Evolutionary conservation across 257 asterid species (phyloP).

Genomic region (Thymus quinquecostatus): DNA sequence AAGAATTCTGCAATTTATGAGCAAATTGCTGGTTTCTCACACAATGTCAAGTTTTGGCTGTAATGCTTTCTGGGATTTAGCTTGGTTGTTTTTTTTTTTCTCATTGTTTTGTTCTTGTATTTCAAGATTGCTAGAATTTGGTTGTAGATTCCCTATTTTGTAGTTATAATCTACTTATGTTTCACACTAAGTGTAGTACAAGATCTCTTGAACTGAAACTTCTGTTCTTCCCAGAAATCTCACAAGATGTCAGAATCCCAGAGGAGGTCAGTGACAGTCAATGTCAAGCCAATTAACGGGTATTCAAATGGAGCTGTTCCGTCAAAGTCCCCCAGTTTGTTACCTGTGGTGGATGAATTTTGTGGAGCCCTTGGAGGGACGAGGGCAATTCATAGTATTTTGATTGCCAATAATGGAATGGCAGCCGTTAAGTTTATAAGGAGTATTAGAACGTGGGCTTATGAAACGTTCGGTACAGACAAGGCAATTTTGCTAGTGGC

Average conservation of each 20-base stretch:
- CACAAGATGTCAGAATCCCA: conserved; percentile 88
- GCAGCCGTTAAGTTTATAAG: conserved; percentile 99
- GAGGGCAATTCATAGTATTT: conserved; percentile 83
- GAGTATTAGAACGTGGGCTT: conserved; percentile 97
- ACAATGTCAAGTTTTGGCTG: conserved; percentile 19
- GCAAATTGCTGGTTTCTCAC: conserved; percentile 15
- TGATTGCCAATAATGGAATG: conserved; percentile 99
- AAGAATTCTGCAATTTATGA: conserved; percentile 12
- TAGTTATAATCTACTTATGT: conserved; percentile 13
- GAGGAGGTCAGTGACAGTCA: conserved; percentile 56
- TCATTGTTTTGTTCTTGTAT: conserved; percentile 4
- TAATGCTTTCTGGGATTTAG: background rate
- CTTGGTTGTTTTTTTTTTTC: conserved; percentile 12
- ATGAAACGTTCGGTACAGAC: conserved; percentile 94
- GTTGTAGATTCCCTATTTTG: conserved; percentile 13
- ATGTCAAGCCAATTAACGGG: conserved; percentile 50
- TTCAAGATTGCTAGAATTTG: conserved; percentile 3
- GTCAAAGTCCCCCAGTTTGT: conserved; percentile 60
- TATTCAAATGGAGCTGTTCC: conserved; percentile 57
- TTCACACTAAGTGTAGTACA: conserved; percentile 9
- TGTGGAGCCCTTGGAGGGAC: conserved; percentile 84
- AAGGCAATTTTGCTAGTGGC: conserved; percentile 96
- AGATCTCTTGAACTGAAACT: conserved; percentile 7
- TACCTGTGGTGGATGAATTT: conserved; percentile 74
- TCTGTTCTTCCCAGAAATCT: conserved; percentile 45